Evolutionary conservation across 805 yeast genomes (phyloP).

Genomic region (Yamadazyma laniorum): DNA sequence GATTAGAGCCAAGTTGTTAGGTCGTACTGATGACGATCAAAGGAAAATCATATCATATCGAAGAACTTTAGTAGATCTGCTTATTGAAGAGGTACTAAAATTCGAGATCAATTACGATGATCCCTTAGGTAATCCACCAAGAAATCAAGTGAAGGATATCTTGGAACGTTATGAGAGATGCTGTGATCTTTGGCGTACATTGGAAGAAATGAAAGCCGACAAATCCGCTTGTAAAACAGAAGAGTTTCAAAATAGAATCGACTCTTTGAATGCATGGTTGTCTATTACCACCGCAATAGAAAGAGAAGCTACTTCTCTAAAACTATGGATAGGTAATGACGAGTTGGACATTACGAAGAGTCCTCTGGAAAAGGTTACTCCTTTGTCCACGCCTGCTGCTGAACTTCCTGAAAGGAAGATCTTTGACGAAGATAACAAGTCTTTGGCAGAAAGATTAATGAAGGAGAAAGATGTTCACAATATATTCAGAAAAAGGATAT

Average conservation of each 20-base stretch:
- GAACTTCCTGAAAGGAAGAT: slow-evolving; percentile 22
- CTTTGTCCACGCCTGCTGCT: slow-evolving; percentile 16
- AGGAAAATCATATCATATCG: slow-evolving; percentile 63
- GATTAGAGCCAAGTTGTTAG: slow-evolving; percentile 74
- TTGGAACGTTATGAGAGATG: slow-evolving; percentile 63
- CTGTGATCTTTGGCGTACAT: slow-evolving; percentile 75
- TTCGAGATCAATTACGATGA: slow-evolving; percentile 55
- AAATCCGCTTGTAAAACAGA: slow-evolving; percentile 67
- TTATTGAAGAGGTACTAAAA: slow-evolving; percentile 64
- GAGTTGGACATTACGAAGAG: slow-evolving; percentile 62
- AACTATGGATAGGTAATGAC: slow-evolving; percentile 81
- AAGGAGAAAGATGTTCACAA: slow-evolving; percentile 75
- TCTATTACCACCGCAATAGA: slow-evolving; percentile 69
- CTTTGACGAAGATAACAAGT: slow-evolving; percentile 58
- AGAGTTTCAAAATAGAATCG: slow-evolving; percentile 63
- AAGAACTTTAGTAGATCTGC: slow-evolving; percentile 68
- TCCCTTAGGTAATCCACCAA: slow-evolving; percentile 26
- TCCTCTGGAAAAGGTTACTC: slow-evolving; percentile 19
- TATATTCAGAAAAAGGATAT: slow-evolving; percentile 67
- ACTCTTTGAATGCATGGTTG: slow-evolving; percentile 82
- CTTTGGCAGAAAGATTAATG: slow-evolving; percentile 79
- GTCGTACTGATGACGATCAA: slow-evolving; percentile 80
- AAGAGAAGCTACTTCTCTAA: slow-evolving; percentile 57
- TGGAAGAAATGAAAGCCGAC: slow-evolving; percentile 73
- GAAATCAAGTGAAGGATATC: slow-evolving; percentile 51